Evolutionary conservation across 352 stramenopile species (phyloP), one percentile per base, ranked within the genome.

Genomic region (Phytophthora melonis): DNA sequence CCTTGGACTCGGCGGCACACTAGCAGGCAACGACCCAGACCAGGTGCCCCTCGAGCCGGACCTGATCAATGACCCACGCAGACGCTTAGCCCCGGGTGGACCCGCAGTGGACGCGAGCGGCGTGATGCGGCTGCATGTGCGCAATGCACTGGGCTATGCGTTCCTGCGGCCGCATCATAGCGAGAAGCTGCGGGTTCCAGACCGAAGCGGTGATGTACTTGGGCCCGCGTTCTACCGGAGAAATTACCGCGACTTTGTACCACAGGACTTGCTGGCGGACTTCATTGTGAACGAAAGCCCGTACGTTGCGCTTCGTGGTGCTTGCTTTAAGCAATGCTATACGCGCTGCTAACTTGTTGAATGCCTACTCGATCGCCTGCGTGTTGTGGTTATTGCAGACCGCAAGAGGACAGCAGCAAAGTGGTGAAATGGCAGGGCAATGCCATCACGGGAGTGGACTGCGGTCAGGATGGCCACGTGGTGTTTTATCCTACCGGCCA

Each of bases 401-500:
- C 45, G 1, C 64, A 83, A 36, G 74, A 76, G 27, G 68, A 74
- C 52, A 65, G 54, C 14, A 43, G 60, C 19, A 63, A 63, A 14
- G 55, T 90, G 14, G 79, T 81, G 11, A 85, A 83, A 59, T 88
- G 81, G 77, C 87, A 94, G 63, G 83, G 87, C 69, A 94, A 94
- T 68, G 81, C 81, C 32, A 74, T 94, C 45, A 61, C 82, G 34
- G 87, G 84, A 43, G 66, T 82, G 9, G 66, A 78, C 39, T 65
- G 69, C 34, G 74, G 62, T 8, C 53, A 63, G 2, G 62, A 79
- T 7, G 75, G 71, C 5, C 84, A 93, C 53, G 65, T 90, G 3
- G 73, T 94, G 19, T 90, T 94, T 73, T 91, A 90, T 56, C 86
- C 87, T 16, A 90, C 82, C 0, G 86, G 86, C 13, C 68, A 89